Conservation (phyloP, 2,329 filamentous ascomycete species). For the Aspergillus fumigatus region DNA sequence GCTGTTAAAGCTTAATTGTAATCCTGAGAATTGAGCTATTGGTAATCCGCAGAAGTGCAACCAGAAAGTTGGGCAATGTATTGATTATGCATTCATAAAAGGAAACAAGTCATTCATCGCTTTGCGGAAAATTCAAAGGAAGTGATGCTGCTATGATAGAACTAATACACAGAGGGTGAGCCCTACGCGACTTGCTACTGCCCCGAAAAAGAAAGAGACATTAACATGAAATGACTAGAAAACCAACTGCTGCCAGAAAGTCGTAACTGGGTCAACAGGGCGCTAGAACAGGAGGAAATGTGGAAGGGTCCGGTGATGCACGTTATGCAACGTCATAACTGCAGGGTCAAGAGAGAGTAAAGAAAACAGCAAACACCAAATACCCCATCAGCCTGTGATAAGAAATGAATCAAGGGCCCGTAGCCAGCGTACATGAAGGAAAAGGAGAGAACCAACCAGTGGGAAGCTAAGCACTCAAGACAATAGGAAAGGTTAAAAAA, state of each 20-base stretch:
- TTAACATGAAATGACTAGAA: slow-evolving; percentile 18
- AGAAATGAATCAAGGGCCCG: neutral
- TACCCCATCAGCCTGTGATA: neutral
- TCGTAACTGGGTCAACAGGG: slow-evolving; percentile 24
- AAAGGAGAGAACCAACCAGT: neutral
- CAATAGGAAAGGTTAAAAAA: slow-evolving; percentile 6
- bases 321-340: neutral
- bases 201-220: slow-evolving; percentile 19
- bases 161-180: slow-evolving; percentile 26
- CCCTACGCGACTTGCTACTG: slow-evolving; percentile 16
- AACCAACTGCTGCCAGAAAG: slow-evolving; percentile 18
- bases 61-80: neutral
- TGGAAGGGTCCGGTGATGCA: neutral
- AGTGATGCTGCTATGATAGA: slow-evolving; percentile 20
- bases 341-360: neutral
- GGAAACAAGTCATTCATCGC: slow-evolving; percentile 18
- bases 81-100: slow-evolving; percentile 2
- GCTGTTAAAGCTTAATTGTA: neutral
- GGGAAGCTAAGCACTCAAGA: neutral
- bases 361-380: neutral
- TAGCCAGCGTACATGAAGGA: neutral
- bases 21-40: neutral
- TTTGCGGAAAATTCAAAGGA: slow-evolving; percentile 15
- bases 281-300: neutral
- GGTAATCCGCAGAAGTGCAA: neutral